These are phyloP conservation scores for Cladosporium oxysporum DNA, from an alignment of 2,329 filamentous ascomycete genomes.

Conservation along the genomic window DNA sequence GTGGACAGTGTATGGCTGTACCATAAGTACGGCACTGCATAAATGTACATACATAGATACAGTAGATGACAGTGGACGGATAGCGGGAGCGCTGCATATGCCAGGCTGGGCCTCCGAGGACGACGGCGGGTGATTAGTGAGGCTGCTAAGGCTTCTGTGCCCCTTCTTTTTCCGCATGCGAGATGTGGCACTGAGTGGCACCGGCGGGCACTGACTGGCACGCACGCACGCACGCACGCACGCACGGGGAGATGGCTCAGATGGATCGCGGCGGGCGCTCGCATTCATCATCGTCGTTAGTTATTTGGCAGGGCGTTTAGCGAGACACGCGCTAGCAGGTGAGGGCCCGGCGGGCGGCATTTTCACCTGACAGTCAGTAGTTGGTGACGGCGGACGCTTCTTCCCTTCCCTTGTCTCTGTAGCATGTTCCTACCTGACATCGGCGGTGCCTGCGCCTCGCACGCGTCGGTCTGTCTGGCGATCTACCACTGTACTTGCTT, in stretches of 20 bases:
- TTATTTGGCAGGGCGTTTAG: conserved; percentile 8
- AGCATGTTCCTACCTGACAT: conserved; percentile 2
- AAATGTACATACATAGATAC: neutral
- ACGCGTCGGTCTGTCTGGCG: neutral
- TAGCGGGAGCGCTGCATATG: neutral
- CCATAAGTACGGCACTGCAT: neutral
- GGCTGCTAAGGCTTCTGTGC: neutral
- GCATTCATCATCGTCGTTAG: neutral
- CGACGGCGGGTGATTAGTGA: neutral
- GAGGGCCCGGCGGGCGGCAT: conserved; percentile 5
- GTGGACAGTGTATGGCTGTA: neutral
- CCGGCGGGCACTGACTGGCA: no score
- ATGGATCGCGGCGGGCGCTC: neutral
- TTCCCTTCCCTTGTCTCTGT: neutral
- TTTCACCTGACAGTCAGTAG: neutral
- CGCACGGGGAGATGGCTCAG: neutral
- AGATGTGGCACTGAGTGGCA: conserved; percentile 9
- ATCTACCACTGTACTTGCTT: neutral
- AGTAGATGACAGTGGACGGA: neutral
- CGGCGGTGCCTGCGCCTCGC: conserved; percentile 10
- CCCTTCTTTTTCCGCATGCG: conserved; percentile 8
- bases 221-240: neutral
- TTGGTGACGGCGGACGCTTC: neutral
- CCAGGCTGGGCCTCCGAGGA: neutral
- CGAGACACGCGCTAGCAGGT: conserved; percentile 13